Percentiles rank a stretch among this genome's conserved stretches.
phyloP scores from a whole-genome alignment of 2,329 filamentous ascomycete genomes.

The Xylariales sp. region DNA sequence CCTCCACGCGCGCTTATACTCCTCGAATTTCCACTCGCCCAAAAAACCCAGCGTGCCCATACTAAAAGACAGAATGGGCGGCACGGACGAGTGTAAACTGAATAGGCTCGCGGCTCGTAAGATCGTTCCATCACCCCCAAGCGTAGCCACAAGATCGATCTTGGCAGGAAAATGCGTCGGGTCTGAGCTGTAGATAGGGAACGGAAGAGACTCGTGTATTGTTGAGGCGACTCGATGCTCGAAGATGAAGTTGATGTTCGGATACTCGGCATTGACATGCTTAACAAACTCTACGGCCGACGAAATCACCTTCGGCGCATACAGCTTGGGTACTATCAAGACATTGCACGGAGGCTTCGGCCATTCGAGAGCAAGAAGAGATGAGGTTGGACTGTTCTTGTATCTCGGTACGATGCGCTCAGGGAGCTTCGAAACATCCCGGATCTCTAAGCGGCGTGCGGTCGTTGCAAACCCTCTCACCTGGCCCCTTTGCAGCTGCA shows the following conservation, averaged over 20 bases:
- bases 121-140: conserved; percentile 92
- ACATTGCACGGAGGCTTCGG: conserved; percentile 51
- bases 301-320: conserved; percentile 46
- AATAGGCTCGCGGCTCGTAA: conserved; percentile 82
- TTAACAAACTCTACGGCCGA: conserved; percentile 55
- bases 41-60: conserved; percentile 96
- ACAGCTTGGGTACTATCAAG: conserved; percentile 55
- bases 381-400: conserved; percentile 52
- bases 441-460: conserved; percentile 38
- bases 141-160: conserved; percentile 82
- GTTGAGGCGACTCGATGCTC: conserved; percentile 70
- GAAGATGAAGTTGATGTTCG: conserved; percentile 74
- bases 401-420: conserved; percentile 59
- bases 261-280: conserved; percentile 76
- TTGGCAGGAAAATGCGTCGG: conserved; percentile 61
- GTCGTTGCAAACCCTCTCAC: conserved; percentile 46
- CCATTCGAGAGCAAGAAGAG: conserved; percentile 52
- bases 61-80: conserved; percentile 89
- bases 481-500: neutral
- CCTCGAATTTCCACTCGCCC: conserved; percentile 92
- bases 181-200: conserved; percentile 64
- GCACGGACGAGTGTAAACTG: conserved; percentile 74
- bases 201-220: conserved; percentile 65
- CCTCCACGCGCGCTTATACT: conserved; percentile 87
- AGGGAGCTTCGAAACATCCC: conserved; percentile 44